Base-by-base conservation (phyloP, 1,139 yeast species). In the Yamadazyma siamensis region DNA sequence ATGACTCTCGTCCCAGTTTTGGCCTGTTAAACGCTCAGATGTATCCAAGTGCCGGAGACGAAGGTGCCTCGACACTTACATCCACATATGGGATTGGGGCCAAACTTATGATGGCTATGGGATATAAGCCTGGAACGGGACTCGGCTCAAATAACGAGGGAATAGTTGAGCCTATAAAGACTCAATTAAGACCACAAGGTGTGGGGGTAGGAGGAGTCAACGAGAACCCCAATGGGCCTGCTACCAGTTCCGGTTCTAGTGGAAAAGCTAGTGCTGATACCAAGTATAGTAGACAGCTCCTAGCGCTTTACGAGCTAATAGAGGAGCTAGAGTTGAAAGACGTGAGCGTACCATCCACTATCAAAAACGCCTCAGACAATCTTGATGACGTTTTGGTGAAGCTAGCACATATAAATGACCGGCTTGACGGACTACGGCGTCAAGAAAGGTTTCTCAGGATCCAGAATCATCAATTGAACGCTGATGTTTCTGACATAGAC, bases 31-130 rank as follows among this genome's bases (percentile, higher is more conserved):
- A 23, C 13, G 6, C 6, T n/a, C 9, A 23, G n/a, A 23, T n/a
- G 10, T 10, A 23, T 13, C 8, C 8, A 11, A 23, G 14, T 6
- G 15, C 5, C 8, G 25, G 9, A 6, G 8, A 6, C 13, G 9
- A 18, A 18, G 20, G 10, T 10, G 10, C 7, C 10, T 10, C 10
- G 20, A 18, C 10, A 10, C 9, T 18, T 10, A 31, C 34, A 3
- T 25, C 34, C 2, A 34, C 50, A 33, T 89, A 88, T 48, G 97
- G 98, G 7, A 75, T 87, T 26, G 98, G 97, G 21, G 96, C 96
- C 2, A 61, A 72, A 32, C 61, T 91, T 31, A 56, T 91, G 65
- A 68, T 77, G 48, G 73, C 78, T 44, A 89, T 91, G 97, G 98
- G 98, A 0, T 89, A 87, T 52, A 68, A 70, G 11, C 74, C 74